Base-by-base conservation (phyloP, 305 asterid species). In the Fraxinus angustifolia region DNA sequence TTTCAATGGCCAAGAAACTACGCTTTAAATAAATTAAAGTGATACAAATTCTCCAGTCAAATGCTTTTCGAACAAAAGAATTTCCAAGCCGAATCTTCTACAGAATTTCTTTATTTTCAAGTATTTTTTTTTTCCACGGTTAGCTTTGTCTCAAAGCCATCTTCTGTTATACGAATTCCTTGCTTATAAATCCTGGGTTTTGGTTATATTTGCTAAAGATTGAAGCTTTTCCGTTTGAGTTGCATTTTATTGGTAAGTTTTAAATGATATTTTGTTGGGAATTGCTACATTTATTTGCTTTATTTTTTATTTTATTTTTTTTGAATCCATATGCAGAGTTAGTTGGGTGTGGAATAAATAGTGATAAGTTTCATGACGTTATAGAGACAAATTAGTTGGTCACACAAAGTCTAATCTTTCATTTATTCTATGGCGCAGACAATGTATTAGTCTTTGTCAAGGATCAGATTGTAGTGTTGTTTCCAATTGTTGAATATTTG, bases 81-180 rank as follows among this genome's bases (percentile, higher is more conserved):
- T 76, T 79, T 70, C 86, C 72, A 17, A 42, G 40, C n/a, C 75
- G 40, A 53, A 42, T 35, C 58, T 77, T 73, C 84, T 83, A 65
- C 71, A 75, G 76, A 4, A 73, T 76, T 82, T 76, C 71, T 70
- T n/a, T 10, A 14, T 17, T 33, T 80, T 45, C 76, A 40, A 11
- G 62, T 71, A 40, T 65, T 67, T 11, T 31, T 34, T 12, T 34
- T 77, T 77, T 77, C 82, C 72, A 23, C 40, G 60, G 10, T 71
- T 85, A 53, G 85, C 87, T 85, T 87, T 73, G 19, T 53, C 73
- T 40, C 78, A 84, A 88, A 87, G 86, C 88, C 83, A 82, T 75
- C 31, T 42, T 77, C 78, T 80, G 81, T 40, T 83, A 80, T 78
- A 76, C 73, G 26, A 35, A 73, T 75, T 86, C 78, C 12, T 73